Conservation (phyloP, 2,329 filamentous ascomycete species). For the Fusarium odoratissimum region DNA sequence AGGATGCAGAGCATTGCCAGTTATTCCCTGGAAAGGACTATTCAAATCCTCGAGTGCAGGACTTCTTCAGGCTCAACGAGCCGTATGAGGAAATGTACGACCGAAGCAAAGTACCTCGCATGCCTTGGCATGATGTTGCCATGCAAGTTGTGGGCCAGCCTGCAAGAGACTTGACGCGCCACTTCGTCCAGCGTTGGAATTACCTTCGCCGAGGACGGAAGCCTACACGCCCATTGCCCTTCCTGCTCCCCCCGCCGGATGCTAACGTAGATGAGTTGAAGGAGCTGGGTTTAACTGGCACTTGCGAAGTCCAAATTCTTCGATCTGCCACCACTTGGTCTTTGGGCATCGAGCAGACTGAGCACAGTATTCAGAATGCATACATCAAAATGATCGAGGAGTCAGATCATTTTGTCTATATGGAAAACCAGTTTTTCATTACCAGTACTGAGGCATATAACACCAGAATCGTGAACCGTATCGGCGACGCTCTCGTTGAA, state of each 20-base stretch:
- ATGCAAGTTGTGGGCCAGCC: constrained; percentile 99
- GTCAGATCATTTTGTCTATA: constrained; percentile 97
- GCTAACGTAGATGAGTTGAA: constrained; percentile 88
- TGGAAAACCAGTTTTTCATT: constrained; percentile 99
- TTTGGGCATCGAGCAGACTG: constrained; percentile 85
- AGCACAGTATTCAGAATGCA: constrained; percentile 95
- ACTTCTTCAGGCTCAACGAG: constrained; percentile 92
- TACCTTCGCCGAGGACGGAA: constrained; percentile 94
- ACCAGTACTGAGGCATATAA: constrained; percentile 90
- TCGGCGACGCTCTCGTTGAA: constrained; percentile 93
- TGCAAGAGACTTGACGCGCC: constrained; percentile 90
- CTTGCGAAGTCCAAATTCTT: constrained; percentile 95
- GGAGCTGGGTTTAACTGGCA: constrained; percentile 87
- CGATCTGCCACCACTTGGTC: constrained; percentile 94
- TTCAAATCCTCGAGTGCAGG: constrained; percentile 93
- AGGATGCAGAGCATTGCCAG: constrained; percentile 94
- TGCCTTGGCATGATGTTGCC: constrained; percentile 98
- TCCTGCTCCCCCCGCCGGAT: constrained; percentile 92
- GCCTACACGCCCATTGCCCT: constrained; percentile 91
- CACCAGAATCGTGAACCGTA: constrained; percentile 89
- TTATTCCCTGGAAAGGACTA: constrained; percentile 99
- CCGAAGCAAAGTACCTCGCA: constrained; percentile 85
- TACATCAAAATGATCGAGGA: constrained; percentile 95
- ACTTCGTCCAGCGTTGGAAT: constrained; percentile 99
- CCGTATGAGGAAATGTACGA: constrained; percentile 99